Percentiles rank a stretch among this genome's conserved stretches.
These are phyloP conservation scores for Populus simonii DNA, from an alignment of 345 rosid species.

Conservation along the genomic window DNA sequence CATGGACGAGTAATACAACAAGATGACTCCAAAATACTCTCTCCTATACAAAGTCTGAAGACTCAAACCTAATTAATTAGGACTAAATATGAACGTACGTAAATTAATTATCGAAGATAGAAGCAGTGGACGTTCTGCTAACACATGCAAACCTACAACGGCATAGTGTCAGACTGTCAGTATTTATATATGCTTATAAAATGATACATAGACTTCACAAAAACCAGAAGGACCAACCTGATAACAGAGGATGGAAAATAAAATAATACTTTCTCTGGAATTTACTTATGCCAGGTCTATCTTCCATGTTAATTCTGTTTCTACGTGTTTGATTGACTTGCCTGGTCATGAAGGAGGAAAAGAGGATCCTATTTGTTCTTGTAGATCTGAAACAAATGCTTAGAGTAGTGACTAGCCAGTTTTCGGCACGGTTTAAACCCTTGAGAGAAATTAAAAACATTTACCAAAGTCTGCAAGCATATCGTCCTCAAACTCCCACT, in stretches of 20 bases:
- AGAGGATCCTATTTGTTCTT: constrained; percentile 58
- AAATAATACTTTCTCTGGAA: background rate
- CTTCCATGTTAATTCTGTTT: background rate
- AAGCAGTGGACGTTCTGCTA: background rate
- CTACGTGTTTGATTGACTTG: background rate
- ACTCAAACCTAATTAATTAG: background rate
- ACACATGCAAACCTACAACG: background rate
- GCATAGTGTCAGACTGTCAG: background rate
- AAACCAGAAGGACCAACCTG: background rate
- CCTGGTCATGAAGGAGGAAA: constrained; percentile 28
- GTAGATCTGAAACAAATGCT: constrained; percentile 69
- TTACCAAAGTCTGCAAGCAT: constrained; percentile 74
- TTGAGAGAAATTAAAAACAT: constrained; percentile 19
- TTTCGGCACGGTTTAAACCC: constrained; percentile 50
- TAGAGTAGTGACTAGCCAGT: constrained; percentile 52
- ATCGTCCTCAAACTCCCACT: constrained; percentile 62
- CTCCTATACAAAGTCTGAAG: background rate
- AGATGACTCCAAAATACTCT: background rate
- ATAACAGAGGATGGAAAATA: background rate
- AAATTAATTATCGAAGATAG: background rate
- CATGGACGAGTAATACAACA: background rate
- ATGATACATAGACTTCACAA: background rate
- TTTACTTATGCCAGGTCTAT: background rate
- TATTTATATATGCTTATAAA: background rate
- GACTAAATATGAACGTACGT: background rate